A percentile compares a stretch with the other conserved stretches of the same genome.
phyloP scores from a whole-genome alignment of 345 rosid species.

The Eucalyptus dawsonii region DNA sequence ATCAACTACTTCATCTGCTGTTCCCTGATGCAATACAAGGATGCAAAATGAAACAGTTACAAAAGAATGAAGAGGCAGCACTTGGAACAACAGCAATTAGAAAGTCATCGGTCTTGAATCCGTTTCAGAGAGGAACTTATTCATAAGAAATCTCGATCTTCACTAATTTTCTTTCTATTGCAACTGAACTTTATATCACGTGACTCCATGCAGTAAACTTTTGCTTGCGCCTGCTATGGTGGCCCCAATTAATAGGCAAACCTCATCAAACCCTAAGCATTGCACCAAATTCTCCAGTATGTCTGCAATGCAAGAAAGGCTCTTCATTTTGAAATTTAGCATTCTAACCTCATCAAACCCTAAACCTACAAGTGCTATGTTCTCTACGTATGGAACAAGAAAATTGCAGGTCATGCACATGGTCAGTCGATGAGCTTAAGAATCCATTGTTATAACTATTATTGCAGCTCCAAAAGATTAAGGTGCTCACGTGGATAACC shows the following conservation, averaged over 20 bases:
- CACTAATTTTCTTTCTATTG: background rate
- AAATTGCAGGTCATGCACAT: background rate
- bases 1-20: conserved; percentile 85
- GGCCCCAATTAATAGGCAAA: background rate
- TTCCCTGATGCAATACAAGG: conserved; percentile 46
- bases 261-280: background rate
- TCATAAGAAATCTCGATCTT: background rate
- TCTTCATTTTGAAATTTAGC: background rate
- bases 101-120: background rate
- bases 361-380: background rate
- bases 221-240: background rate
- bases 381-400: background rate
- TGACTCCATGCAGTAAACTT: background rate
- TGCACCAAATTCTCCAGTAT: background rate
- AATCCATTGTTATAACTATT: background rate
- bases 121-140: background rate
- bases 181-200: background rate
- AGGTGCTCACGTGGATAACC: conserved; percentile 75
- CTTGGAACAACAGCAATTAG: background rate
- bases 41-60: background rate
- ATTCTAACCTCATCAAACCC: background rate
- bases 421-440: background rate
- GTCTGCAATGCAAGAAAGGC: background rate
- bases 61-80: background rate
- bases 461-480: background rate